Percentiles rank a stretch among this genome's conserved stretches.
Evolutionary conservation across 1,284 basidiomycete species (phyloP).

Genomic region (Cutaneotrichosporon curvatum): DNA sequence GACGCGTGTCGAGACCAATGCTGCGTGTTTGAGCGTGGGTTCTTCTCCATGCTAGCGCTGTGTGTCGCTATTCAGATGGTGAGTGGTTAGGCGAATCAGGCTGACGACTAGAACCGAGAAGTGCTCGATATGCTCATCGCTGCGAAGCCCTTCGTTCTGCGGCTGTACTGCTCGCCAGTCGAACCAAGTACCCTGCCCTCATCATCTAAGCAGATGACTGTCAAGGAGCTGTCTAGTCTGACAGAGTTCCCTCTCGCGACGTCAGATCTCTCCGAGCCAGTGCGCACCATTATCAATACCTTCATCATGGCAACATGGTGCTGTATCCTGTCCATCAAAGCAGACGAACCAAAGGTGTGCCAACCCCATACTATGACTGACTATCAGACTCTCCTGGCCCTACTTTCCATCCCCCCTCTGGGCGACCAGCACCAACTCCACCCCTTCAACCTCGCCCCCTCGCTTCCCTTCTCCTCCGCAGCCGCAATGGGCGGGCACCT

Average conservation of each 20-base stretch:
- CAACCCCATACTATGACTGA: too few species aligned
- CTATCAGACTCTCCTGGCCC: slow-evolving; percentile 2
- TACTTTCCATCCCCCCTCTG: too few species aligned
- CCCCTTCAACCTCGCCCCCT: slow-evolving; percentile 8
- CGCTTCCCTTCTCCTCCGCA: background rate
- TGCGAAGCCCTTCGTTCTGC: slow-evolving; percentile 15
- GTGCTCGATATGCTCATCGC: slow-evolving; percentile 20
- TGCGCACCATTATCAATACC: slow-evolving; percentile 14
- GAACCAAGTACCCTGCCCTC: too few species aligned
- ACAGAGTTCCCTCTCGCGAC: slow-evolving; percentile 5
- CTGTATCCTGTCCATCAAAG: slow-evolving; percentile 13
- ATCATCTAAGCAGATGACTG: too few species aligned
- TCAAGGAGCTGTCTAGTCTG: background rate
- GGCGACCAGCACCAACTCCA: background rate
- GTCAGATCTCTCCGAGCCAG: slow-evolving; percentile 9
- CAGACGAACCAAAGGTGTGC: slow-evolving; percentile 11
- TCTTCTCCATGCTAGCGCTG: slow-evolving; percentile 17
- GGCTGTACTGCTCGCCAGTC: slow-evolving; percentile 17
- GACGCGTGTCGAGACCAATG: slow-evolving; percentile 13
- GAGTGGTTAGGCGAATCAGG: slow-evolving; percentile 3
- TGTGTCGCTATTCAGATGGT: slow-evolving; percentile 29
- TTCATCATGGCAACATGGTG: slow-evolving; percentile 24
- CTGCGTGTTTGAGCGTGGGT: slow-evolving; percentile 25
- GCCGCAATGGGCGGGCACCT: slow-evolving; percentile 5
- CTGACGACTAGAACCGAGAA: slow-evolving; percentile 15